Evolutionary conservation across 768 basidiomycete genomes (phyloP).

Genomic region (Exsudoporus frostii): DNA sequence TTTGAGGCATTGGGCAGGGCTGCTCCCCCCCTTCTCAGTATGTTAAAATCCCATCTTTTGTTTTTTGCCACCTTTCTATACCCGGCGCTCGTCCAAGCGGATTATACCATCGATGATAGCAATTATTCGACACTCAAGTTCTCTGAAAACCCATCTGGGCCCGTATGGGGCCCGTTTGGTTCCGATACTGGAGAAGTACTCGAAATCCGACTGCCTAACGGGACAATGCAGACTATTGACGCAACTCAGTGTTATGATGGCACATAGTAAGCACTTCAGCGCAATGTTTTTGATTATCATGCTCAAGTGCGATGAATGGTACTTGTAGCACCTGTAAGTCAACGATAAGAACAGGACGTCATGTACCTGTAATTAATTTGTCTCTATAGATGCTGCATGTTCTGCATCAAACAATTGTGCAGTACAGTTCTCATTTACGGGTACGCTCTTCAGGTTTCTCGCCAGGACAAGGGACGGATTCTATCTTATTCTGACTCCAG

Average conservation of each 20-base stretch:
- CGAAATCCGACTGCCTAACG: constrained; percentile 22
- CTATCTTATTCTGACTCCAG: constrained; percentile 2
- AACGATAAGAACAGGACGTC: not conserved
- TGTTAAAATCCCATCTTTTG: constrained; percentile 3
- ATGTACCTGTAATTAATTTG: not conserved
- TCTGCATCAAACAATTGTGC: constrained; percentile 21
- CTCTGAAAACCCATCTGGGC: constrained; percentile 27
- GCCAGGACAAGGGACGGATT: not conserved
- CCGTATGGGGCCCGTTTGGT: constrained; percentile 27
- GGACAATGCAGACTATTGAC: constrained; percentile 23
- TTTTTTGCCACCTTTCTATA: constrained; percentile 1
- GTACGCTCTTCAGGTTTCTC: not conserved
- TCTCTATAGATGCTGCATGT: constrained; percentile 22
- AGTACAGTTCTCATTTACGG: constrained; percentile 26
- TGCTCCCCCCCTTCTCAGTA: not conserved
- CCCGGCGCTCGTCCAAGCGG: constrained; percentile 12
- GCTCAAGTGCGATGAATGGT: not conserved
- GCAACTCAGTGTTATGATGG: constrained; percentile 23
- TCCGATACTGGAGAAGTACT: constrained; percentile 21
- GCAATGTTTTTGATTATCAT: not conserved
- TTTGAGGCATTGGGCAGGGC: not conserved
- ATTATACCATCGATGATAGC: constrained; percentile 29
- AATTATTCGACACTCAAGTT: constrained; percentile 24
- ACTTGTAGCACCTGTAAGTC: constrained; percentile 24
- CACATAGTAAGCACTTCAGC: constrained; percentile 22